A percentile compares a stretch with the other conserved stretches of the same genome.
phyloP scores from a whole-genome alignment of 2,329 filamentous ascomycete genomes.

The Xylariaceae sp. region DNA sequence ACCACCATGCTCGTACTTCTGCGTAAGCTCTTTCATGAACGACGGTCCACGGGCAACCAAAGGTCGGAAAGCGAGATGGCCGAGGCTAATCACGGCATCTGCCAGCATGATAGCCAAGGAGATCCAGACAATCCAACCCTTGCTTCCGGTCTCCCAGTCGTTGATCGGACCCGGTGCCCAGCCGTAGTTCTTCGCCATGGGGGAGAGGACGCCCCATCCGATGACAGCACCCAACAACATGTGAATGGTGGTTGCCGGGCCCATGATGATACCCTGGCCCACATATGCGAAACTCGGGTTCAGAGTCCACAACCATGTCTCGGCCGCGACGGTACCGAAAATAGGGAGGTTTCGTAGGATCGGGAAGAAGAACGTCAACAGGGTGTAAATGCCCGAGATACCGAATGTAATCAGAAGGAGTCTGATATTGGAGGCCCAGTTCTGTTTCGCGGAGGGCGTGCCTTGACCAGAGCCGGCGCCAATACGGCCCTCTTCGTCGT shows the following conservation, averaged over 20 bases:
- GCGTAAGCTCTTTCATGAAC: conserved; percentile 21
- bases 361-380: conserved; percentile 86
- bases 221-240: conserved; percentile 88
- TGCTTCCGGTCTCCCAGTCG: conserved; percentile 89
- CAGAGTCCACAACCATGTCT: conserved; percentile 87
- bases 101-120: conserved; percentile 95
- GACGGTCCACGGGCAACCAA: conserved; percentile 43
- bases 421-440: conserved; percentile 46
- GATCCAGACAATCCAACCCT: conserved; percentile 98
- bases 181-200: conserved; percentile 74
- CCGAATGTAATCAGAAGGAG: conserved; percentile 53
- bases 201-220: conserved; percentile 88
- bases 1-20: conserved; percentile 21
- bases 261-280: conserved; percentile 98
- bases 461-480: conserved; percentile 26
- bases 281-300: conserved; percentile 97
- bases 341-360: conserved; percentile 79
- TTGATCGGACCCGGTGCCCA: conserved; percentile 86
- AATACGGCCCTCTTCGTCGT: conserved; percentile 20
- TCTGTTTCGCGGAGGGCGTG: conserved; percentile 35
- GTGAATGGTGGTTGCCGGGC: conserved; percentile 86
- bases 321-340: conserved; percentile 68
- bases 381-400: conserved; percentile 62
- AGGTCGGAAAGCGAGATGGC: conserved; percentile 67
- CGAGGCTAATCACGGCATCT: conserved; percentile 82